Evolutionary conservation across 495 filamentous ascomycete genomes (phyloP).

Genomic region (Penicillium chermesinum): DNA sequence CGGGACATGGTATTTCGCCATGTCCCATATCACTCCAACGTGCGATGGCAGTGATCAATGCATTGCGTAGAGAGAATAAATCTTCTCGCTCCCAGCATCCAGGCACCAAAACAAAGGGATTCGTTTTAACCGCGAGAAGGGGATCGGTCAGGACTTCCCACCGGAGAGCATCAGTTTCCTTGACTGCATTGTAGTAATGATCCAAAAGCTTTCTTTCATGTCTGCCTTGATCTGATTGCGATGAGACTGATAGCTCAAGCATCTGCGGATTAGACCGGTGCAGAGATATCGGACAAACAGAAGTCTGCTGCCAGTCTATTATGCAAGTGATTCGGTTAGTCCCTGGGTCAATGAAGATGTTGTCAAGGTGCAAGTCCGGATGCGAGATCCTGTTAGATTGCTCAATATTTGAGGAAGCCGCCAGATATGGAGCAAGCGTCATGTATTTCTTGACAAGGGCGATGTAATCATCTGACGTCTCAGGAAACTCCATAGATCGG

Average conservation of each 20-base stretch:
- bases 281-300: constrained; percentile 28
- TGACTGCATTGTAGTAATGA: too few species aligned
- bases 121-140: constrained; percentile 17
- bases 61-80: constrained; percentile 33
- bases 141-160: constrained; percentile 24
- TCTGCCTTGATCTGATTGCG: neutral
- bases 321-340: constrained; percentile 23
- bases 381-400: constrained; percentile 30
- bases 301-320: constrained; percentile 33
- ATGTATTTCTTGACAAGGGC: constrained; percentile 16
- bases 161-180: too few species aligned
- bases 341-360: constrained; percentile 33
- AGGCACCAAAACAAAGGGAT: constrained; percentile 29
- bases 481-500: constrained; percentile 7
- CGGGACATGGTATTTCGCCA: constrained; percentile 26
- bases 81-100: constrained; percentile 28
- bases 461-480: constrained; percentile 13
- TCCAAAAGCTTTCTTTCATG: too few species aligned
- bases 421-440: constrained; percentile 11
- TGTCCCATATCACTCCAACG: constrained; percentile 28
- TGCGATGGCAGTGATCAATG: constrained; percentile 20
- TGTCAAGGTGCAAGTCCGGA: constrained; percentile 37
- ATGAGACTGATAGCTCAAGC: constrained; percentile 17
- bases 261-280: constrained; percentile 19
- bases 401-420: constrained; percentile 12